A percentile compares a stretch with the other conserved stretches of the same genome.
Conservation (phyloP, 2,329 filamentous ascomycete genomes). For the Sarocladium brachiariae region DNA sequence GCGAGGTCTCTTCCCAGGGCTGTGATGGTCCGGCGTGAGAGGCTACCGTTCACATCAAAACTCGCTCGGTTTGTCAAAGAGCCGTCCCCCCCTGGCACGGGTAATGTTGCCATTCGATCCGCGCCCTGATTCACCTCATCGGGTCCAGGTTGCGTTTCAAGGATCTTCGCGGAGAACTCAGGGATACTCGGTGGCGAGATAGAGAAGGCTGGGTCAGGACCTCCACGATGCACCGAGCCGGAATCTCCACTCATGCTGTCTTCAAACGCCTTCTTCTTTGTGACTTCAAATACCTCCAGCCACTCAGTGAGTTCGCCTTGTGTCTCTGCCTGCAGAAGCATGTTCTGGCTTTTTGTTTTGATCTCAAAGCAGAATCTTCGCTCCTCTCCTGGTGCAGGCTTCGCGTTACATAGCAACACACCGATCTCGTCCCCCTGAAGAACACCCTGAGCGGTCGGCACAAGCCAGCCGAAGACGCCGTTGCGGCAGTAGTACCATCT, state of each 20-base stretch:
- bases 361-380: slow-evolving; percentile 96
- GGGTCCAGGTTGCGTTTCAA: slow-evolving; percentile 57
- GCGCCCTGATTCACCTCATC: slow-evolving; percentile 35
- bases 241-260: slow-evolving; percentile 43
- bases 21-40: slow-evolving; percentile 50
- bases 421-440: slow-evolving; percentile 95
- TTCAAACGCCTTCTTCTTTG: slow-evolving; percentile 88
- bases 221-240: slow-evolving; percentile 35
- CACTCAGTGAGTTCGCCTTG: slow-evolving; percentile 89
- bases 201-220: slow-evolving; percentile 73
- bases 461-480: slow-evolving; percentile 91
- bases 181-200: slow-evolving; percentile 83
- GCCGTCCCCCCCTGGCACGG: slow-evolving; percentile 53
- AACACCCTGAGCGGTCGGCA: slow-evolving; percentile 78
- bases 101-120: slow-evolving; percentile 60
- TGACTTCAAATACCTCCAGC: slow-evolving; percentile 87
- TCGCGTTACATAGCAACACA: slow-evolving; percentile 86
- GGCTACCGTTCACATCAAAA: slow-evolving; percentile 55
- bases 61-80: slow-evolving; percentile 55
- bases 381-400: slow-evolving; percentile 86
- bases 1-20: slow-evolving; percentile 38
- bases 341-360: slow-evolving; percentile 90
- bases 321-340: slow-evolving; percentile 87
- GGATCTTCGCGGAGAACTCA: slow-evolving; percentile 78
- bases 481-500: slow-evolving; percentile 96